Evolutionary conservation across 345 rosid species (phyloP).

Genomic region (Salix caprea): DNA sequence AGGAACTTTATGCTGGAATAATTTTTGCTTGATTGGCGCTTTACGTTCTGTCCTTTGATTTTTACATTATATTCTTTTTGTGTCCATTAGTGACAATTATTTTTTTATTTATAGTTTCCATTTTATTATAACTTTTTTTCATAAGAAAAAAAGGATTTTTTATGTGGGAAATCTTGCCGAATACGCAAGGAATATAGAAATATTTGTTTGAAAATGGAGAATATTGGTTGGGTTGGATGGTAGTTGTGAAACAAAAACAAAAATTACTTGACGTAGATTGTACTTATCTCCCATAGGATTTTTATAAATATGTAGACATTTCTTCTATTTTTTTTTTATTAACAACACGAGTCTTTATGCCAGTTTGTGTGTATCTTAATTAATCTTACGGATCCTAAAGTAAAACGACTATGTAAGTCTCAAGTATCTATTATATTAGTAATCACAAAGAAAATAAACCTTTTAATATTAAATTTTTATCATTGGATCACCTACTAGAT

Average conservation of each 20-base stretch:
- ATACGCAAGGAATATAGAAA: conserved; percentile 10
- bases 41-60: conserved; percentile 20
- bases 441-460: accelerated
- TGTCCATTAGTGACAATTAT: not conserved
- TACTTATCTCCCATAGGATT: too few species aligned
- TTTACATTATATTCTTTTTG: not conserved
- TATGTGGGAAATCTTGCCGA: conserved; percentile 5
- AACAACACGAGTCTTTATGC: too few species aligned
- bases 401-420: accelerated
- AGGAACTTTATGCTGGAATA: conserved; percentile 25
- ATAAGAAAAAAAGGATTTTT: not conserved
- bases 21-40: conserved; percentile 28
- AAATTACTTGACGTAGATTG: too few species aligned
- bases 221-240: not conserved
- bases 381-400: accelerated
- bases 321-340: too few species aligned
- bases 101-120: not conserved
- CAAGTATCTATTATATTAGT: accelerated
- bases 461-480: too few species aligned
- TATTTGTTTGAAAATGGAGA: not conserved
- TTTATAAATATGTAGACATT: too few species aligned
- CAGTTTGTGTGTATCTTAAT: too few species aligned
- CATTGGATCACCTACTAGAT: too few species aligned
- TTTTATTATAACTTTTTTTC: not conserved
- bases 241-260: not conserved